Percentiles rank a stretch among this genome's conserved stretches.
Evolutionary conservation across 768 basidiomycete species (phyloP).

Genomic region (Pleurotus sapidus): DNA sequence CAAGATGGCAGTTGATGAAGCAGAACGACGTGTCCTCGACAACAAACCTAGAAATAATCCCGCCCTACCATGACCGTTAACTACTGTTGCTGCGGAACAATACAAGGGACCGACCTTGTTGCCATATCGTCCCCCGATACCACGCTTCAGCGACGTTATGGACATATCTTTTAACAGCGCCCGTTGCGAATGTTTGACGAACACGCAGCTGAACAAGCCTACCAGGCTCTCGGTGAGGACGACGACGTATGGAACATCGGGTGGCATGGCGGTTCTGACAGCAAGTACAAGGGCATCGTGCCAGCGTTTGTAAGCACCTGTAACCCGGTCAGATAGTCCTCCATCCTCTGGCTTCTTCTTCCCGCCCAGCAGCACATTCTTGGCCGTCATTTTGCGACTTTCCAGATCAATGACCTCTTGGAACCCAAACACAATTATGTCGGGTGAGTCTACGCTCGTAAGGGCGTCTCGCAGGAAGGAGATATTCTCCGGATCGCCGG

Average conservation of each 20-base stretch:
- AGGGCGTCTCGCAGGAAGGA: constrained; percentile 81
- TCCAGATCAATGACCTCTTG: constrained; percentile 98
- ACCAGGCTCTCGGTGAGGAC: constrained; percentile 86
- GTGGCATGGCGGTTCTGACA: constrained; percentile 71
- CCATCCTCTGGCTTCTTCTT: constrained; percentile 59
- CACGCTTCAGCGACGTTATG: constrained; percentile 85
- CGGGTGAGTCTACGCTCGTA: constrained; percentile 69
- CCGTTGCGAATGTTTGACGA: constrained; percentile 69
- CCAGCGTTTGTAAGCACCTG: constrained; percentile 86
- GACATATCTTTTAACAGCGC: constrained; percentile 59
- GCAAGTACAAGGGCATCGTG: constrained; percentile 73
- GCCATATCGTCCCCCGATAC: constrained; percentile 90
- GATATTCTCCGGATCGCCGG: constrained; percentile 64
- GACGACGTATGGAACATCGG: constrained; percentile 73
- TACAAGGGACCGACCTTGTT: constrained; percentile 70
- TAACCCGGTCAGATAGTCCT: constrained; percentile 76
- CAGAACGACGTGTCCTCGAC: constrained; percentile 92
- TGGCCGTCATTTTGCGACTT: constrained; percentile 86
- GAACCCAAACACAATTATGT: constrained; percentile 91
- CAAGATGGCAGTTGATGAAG: constrained; percentile 95
- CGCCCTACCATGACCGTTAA: constrained; percentile 53
- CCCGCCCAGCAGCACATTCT: constrained; percentile 80
- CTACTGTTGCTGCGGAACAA: background rate
- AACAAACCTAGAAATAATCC: constrained; percentile 84
- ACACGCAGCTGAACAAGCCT: constrained; percentile 78